phyloP scores from a whole-genome alignment of 2,329 filamentous ascomycete species.

The Xylogone sp. region DNA sequence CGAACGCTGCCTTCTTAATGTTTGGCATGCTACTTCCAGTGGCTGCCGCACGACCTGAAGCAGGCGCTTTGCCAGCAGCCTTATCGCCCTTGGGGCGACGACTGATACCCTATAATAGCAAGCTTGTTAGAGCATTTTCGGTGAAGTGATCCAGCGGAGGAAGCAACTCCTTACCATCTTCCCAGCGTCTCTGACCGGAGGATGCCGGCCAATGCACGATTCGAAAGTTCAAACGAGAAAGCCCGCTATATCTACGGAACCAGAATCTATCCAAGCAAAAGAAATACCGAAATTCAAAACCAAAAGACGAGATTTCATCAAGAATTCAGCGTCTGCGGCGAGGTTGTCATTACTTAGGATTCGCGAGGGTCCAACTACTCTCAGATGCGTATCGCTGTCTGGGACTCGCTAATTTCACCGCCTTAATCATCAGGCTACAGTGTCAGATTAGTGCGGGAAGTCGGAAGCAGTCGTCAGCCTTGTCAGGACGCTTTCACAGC shows the following conservation, averaged over 20 bases:
- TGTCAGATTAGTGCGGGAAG: not conserved
- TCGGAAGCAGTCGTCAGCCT: not conserved
- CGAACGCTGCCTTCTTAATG: slow-evolving; percentile 94
- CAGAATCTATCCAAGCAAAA: not conserved
- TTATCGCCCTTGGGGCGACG: slow-evolving; percentile 30
- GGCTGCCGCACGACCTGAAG: slow-evolving; percentile 17
- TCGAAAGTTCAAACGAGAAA: not conserved
- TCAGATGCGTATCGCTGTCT: not conserved
- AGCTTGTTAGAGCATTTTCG: slow-evolving; percentile 7
- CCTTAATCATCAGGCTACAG: not conserved
- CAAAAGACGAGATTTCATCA: not conserved
- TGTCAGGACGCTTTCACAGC: not conserved
- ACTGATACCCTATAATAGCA: slow-evolving; percentile 26
- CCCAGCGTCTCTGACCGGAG: not conserved
- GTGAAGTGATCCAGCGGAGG: not conserved
- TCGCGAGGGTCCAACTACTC: not conserved
- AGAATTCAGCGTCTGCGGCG: not conserved
- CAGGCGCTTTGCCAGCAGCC: slow-evolving; percentile 20
- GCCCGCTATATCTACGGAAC: not conserved
- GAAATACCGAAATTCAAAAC: not conserved
- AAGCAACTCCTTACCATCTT: not conserved
- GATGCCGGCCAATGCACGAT: not conserved
- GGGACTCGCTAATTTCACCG: not conserved
- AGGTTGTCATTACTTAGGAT: not conserved
- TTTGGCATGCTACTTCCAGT: slow-evolving; percentile 42